Conservation (phyloP, 345 rosid species). For the Salix suchowensis region DNA sequence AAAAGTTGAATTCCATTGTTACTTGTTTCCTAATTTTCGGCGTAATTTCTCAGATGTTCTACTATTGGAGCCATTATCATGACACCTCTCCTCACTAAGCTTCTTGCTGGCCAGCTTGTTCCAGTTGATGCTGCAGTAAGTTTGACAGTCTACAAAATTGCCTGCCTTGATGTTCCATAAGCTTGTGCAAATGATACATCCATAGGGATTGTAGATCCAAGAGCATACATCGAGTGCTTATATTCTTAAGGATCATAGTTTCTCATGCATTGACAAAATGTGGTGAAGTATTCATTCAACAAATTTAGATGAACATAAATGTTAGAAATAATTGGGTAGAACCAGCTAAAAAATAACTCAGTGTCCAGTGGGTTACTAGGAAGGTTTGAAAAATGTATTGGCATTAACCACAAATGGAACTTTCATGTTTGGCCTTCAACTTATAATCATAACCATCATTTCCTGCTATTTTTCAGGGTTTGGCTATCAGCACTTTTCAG, state of each 20-base stretch:
- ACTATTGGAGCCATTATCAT: constrained; percentile 93
- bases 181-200: not conserved
- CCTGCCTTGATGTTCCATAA: not conserved
- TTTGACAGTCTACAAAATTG: constrained; percentile 9
- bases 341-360: not conserved
- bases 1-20: not conserved
- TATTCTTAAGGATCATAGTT: not conserved
- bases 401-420: not conserved
- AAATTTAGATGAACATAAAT: not conserved
- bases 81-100: constrained; percentile 98
- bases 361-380: not conserved
- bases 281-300: not conserved
- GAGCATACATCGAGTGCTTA: not conserved
- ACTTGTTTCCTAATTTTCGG: constrained; percentile 8
- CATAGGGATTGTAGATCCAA: not conserved
- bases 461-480: constrained; percentile 51
- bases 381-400: not conserved
- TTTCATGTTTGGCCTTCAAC: not conserved
- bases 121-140: constrained; percentile 94
- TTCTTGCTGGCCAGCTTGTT: constrained; percentile 99
- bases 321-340: not conserved
- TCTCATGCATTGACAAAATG: not conserved
- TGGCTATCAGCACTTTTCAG: constrained; percentile 94
- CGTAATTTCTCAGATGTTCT: constrained; percentile 60
- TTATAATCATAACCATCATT: constrained; percentile 1